Base-by-base conservation (phyloP, 2,329 filamentous ascomycete species). In the Colletotrichum falcatum region DNA sequence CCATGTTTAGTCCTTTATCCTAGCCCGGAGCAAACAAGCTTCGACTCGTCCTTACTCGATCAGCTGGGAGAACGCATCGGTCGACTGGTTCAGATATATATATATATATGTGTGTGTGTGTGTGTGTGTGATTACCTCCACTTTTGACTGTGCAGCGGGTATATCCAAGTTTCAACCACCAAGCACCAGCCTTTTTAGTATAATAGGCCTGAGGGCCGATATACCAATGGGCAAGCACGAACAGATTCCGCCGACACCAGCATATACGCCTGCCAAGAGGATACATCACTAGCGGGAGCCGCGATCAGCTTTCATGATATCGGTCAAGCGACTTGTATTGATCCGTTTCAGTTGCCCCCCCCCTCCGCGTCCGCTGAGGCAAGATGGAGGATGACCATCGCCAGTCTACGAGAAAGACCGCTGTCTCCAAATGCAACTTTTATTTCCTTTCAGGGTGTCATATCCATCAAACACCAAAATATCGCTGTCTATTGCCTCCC, bases 301-400 rank as follows among this genome's bases (percentile, higher is more conserved):
- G 14, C 6, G 26, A 18, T 23, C 3, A 49, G 48, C 26, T 9
- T 8, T 51, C 48, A 20, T 51, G 23, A 28, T 60, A 18, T 48
- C 23, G 12, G 28, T 37, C 28, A 49, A 48, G n/a, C 14, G 58
- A 23, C 28, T 48, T 37, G 42, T 46, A 60, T 60, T 60, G 28
- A 48, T 60, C 20, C 58, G 16, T 48, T 42, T 28, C 30, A n/a
- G 14, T 33, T 18, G 56, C 54, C 35, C 20, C 54, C 26, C 20
- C 26, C 37, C 26, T 18, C 39, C 39, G 3, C 18, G 4, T 20
- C 39, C 37, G 12, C 37, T 11, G 20, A 23, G 42, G 28, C 42
- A 60, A 60, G 37, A 39, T 37, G 35, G n/a, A n/a, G n/a, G 26
- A 59, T 59, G 33, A n/a, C 44, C 58, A 33, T 37, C 44, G 28